phyloP scores from a whole-genome alignment of 1,284 basidiomycete species.

The Ceratobasidium sp. region DNA sequence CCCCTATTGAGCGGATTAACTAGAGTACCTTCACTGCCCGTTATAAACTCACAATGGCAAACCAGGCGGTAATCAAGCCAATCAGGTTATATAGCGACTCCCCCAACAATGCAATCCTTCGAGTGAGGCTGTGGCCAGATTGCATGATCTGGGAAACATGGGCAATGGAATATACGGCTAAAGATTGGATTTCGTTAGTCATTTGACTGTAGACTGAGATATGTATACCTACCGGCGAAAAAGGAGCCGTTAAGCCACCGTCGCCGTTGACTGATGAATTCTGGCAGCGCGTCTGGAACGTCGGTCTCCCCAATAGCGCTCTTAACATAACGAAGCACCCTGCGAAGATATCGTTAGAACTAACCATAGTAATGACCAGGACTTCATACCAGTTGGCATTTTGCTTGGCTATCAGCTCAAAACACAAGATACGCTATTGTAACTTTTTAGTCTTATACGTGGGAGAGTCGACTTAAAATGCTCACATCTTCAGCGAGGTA shows the following conservation, averaged over 20 bases:
- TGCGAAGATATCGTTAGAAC: conserved; percentile 53
- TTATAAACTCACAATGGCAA: conserved; percentile 76
- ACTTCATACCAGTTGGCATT: conserved; percentile 81
- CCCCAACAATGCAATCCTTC: conserved; percentile 81
- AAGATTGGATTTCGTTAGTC: conserved; percentile 52
- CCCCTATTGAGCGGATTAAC: conserved; percentile 65
- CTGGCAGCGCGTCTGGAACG: conserved; percentile 92
- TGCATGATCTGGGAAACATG: conserved; percentile 87
- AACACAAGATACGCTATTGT: conserved; percentile 91
- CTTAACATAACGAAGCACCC: conserved; percentile 97
- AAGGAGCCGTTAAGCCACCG: conserved; percentile 96
- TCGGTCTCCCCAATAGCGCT: conserved; percentile 96
- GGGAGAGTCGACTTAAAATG: conserved; percentile 17
- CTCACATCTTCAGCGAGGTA: conserved; percentile 88
- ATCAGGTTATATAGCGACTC: conserved; percentile 91
- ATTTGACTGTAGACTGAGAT: background rate
- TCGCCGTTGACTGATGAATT: conserved; percentile 94
- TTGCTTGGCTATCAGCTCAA: conserved; percentile 94
- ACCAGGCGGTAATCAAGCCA: conserved; percentile 94
- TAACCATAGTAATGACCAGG: background rate
- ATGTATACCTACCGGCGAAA: conserved; percentile 76
- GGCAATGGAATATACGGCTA: conserved; percentile 48
- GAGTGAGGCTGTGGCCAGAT: conserved; percentile 84
- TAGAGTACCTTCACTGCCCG: background rate
- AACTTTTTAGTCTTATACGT: conserved; percentile 31